Evolutionary conservation across 73 alveolate genomes (phyloP).

Genomic region (Uronychia binucleata): DNA sequence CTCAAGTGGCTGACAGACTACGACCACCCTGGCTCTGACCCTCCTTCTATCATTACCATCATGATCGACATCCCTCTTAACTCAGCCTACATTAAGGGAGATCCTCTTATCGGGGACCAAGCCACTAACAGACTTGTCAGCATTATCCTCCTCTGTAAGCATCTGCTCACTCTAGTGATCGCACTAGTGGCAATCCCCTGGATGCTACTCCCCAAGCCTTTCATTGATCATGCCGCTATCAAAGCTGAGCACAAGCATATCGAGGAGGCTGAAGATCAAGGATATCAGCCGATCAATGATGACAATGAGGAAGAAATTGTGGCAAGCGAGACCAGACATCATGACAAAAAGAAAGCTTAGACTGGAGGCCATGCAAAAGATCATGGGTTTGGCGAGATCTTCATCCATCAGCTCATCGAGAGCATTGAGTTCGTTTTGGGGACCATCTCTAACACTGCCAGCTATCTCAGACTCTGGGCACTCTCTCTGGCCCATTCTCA

Average conservation of each 20-base stretch:
- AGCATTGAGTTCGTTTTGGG: conserved; percentile 98
- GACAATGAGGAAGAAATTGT: conserved; percentile 32
- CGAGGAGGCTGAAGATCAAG: conserved; percentile 3
- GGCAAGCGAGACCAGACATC: neutral
- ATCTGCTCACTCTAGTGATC: no score
- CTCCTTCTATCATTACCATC: conserved; percentile 95
- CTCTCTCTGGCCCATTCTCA: conserved; percentile 97
- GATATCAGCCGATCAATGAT: conserved; percentile 48
- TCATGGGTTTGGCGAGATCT: conserved; percentile 86
- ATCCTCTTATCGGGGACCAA: conserved; percentile 89
- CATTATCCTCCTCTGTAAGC: conserved; percentile 46
- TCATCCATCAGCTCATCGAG: conserved; percentile 96
- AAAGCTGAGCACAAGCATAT: neutral
- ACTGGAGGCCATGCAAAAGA: conserved; percentile 38
- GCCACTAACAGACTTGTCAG: conserved; percentile 73
- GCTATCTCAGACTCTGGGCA: conserved; percentile 99
- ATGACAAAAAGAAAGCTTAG: conserved; percentile 41
- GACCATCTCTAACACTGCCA: conserved; percentile 96
- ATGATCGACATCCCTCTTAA: conserved; percentile 92
- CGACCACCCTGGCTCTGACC: conserved; percentile 75
- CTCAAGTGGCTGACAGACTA: conserved; percentile 94
- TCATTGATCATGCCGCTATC: conserved; percentile 10
- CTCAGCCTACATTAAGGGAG: conserved; percentile 83
- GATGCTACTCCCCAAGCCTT: conserved; percentile 91
- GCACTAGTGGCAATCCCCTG: conserved; percentile 77